Percentiles rank a stretch among this genome's conserved stretches.
Evolutionary conservation across 2,329 filamentous ascomycete genomes (phyloP).

Genomic region (Beauveria bassiana): DNA sequence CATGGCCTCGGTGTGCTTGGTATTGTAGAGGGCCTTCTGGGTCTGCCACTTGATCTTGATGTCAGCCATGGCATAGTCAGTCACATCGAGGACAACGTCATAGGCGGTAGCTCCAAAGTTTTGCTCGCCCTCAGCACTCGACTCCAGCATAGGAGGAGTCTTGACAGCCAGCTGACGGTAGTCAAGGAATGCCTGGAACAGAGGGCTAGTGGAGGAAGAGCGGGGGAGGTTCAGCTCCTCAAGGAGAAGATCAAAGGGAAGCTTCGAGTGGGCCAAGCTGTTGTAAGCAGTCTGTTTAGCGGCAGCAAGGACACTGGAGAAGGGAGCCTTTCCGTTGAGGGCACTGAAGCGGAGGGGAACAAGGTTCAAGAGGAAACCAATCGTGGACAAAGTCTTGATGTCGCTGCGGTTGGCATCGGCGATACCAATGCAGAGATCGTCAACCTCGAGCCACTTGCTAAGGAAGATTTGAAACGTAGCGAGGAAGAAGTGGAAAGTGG

Average conservation of each 20-base stretch:
- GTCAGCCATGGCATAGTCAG: conserved; percentile 13
- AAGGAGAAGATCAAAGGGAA: conserved; percentile 40
- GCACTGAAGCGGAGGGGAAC: conserved; percentile 32
- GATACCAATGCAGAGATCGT: conserved; percentile 37
- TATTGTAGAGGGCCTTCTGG: conserved; percentile 17
- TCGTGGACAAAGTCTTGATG: conserved; percentile 18
- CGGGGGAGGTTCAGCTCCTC: conserved; percentile 32
- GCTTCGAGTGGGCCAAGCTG: conserved; percentile 29
- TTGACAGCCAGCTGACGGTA: conserved; percentile 30
- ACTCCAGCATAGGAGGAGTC: conserved; percentile 18
- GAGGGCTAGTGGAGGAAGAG: conserved; percentile 29
- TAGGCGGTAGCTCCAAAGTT: conserved; percentile 18
- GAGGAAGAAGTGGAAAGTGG: conserved; percentile 40
- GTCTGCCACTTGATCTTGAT: conserved; percentile 10
- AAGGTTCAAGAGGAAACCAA: conserved; percentile 38
- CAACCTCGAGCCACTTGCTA: conserved; percentile 18
- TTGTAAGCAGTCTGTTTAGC: conserved; percentile 21
- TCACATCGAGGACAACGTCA: conserved; percentile 18
- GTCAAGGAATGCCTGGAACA: conserved; percentile 41
- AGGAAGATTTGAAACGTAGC: conserved; percentile 29
- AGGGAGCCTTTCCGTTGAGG: conserved; percentile 13
- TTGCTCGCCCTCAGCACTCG: conserved; percentile 15
- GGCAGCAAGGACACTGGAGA: conserved; percentile 16
- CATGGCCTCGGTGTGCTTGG: conserved; percentile 10
- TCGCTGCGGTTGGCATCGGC: conserved; percentile 27